phyloP scores from a whole-genome alignment of 768 basidiomycete genomes.

The Serpula lacrymans region DNA sequence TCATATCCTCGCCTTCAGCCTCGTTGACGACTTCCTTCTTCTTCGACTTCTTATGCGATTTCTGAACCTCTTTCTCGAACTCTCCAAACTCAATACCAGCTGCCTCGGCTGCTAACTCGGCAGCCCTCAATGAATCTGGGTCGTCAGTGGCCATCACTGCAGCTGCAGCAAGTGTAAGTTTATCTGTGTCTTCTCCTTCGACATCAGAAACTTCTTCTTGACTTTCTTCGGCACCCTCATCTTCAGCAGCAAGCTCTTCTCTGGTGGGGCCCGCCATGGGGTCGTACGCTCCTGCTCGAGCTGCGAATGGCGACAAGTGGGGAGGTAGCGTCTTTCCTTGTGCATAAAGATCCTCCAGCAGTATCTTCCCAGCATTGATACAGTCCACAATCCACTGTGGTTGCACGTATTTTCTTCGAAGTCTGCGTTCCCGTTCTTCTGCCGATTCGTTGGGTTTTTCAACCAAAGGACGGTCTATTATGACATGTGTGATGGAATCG shows the following conservation, averaged over 20 bases:
- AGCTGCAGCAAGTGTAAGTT: constrained; percentile 29
- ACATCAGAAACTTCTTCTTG: constrained; percentile 26
- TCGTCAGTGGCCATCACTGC: constrained; percentile 45
- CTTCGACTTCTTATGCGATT: constrained; percentile 43
- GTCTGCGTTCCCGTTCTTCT: constrained; percentile 58
- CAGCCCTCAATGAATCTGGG: constrained; percentile 70
- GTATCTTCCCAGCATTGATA: constrained; percentile 80
- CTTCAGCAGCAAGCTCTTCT: constrained; percentile 23
- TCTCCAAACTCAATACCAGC: constrained; percentile 76
- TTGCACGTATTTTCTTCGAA: constrained; percentile 83
- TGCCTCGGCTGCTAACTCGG: constrained; percentile 90
- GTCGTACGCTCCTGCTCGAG: constrained; percentile 72
- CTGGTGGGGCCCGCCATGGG: constrained; percentile 40
- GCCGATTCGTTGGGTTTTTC: constrained; percentile 45
- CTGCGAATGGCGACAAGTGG: constrained; percentile 94
- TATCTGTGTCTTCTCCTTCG: constrained; percentile 19
- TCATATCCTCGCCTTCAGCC: constrained; percentile 66
- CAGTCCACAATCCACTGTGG: constrained; percentile 99
- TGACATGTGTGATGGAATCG: constrained; percentile 87
- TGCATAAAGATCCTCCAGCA: constrained; percentile 81
- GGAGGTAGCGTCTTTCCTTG: constrained; percentile 89
- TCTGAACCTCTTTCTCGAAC: constrained; percentile 75
- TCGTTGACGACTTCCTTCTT: constrained; percentile 27
- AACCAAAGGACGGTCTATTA: constrained; percentile 83
- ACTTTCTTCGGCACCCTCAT: constrained; percentile 19